Base-by-base conservation (phyloP, 2,329 filamentous ascomycete genomes). In the Meredithiella fracta region DNA sequence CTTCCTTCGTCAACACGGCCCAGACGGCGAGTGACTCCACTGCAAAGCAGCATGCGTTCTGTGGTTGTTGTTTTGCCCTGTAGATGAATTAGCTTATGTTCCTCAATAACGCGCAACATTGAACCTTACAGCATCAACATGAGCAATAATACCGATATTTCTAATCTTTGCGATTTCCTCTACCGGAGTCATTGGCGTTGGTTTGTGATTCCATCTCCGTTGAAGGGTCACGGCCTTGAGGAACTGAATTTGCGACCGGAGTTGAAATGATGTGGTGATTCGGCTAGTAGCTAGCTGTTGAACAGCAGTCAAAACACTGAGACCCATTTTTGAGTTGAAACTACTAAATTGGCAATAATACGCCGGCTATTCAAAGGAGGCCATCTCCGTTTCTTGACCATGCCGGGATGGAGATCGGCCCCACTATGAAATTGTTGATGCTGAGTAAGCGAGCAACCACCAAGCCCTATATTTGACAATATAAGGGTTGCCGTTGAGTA, bases 41-140 rank as follows among this genome's bases (percentile, higher is more conserved):
- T 94, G 65, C 96, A 95, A 66, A 89, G 97, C 64, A 98, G 84
- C 91, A 97, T 97, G 58, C 92, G 89, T 79, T 98, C 92, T 2
- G 92, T 97, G 0, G 92, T 98, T 0, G 92, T 97, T 1, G 92
- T 98, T 74, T 98, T 98, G 7, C 92, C 92, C 77, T 80, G 26
- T 59, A 65, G 15, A 64, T 61, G 34, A 5, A 26, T 40, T n/a
- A 42, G 51, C 8, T 23, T 14, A 6, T 3, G 3, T 38, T 2
- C n/a, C 1, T 38, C 37, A 38, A 38, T 38, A 38, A 38, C 11
- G 37, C 37, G 37, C 17, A 2, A 14, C 2, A n/a, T 20, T 5
- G n/a, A n/a, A 17, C 22, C 29, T 56, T 67, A 80, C 77, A 57
- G 92, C 92, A 80, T 97, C 92, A 61, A 98, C 95, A 68, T 98